Conservation (phyloP, 345 rosid genomes). For the Triadica sebifera region DNA sequence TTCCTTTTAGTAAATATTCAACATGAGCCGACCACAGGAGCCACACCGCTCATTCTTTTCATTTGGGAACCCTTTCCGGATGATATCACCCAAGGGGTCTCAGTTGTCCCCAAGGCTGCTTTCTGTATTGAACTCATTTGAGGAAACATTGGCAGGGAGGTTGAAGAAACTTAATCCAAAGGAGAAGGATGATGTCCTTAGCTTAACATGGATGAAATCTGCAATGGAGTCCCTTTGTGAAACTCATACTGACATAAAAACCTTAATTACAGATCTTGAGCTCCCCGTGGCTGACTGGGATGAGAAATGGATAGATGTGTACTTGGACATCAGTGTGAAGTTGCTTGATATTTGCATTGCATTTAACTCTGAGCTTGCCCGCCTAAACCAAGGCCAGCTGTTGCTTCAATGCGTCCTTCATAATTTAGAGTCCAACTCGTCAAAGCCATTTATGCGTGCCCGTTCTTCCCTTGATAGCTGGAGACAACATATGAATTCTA, state of each 20-base stretch:
- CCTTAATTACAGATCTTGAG: constrained; percentile 67
- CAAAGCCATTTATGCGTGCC: constrained; percentile 48
- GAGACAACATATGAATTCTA: constrained; percentile 62
- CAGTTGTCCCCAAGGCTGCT: constrained; percentile 55
- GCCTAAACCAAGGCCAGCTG: constrained; percentile 79
- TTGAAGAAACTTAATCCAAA: constrained; percentile 60
- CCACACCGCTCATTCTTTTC: constrained; percentile 69
- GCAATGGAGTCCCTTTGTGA: constrained; percentile 78
- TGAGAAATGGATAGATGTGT: constrained; percentile 86
- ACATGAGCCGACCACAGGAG: constrained; percentile 83
- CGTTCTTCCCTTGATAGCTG: constrained; percentile 70
- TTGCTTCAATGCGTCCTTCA: constrained; percentile 66
- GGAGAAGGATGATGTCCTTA: constrained; percentile 58
- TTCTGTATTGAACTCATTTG: constrained; percentile 52
- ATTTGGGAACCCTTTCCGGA: constrained; percentile 85
- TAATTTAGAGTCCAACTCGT: constrained; percentile 49
- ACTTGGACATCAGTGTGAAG: constrained; percentile 82
- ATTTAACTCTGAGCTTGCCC: constrained; percentile 72
- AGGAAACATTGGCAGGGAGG: constrained; percentile 58
- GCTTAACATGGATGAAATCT: constrained; percentile 76
- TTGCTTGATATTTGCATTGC: constrained; percentile 75
- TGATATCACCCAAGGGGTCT: constrained; percentile 70
- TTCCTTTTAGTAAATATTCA: constrained; percentile 34
- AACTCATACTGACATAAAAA: constrained; percentile 61
- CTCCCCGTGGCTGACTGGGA: constrained; percentile 88